Base-by-base conservation (phyloP, 2,329 filamentous ascomycete genomes). In the Fusarium anguioides region DNA sequence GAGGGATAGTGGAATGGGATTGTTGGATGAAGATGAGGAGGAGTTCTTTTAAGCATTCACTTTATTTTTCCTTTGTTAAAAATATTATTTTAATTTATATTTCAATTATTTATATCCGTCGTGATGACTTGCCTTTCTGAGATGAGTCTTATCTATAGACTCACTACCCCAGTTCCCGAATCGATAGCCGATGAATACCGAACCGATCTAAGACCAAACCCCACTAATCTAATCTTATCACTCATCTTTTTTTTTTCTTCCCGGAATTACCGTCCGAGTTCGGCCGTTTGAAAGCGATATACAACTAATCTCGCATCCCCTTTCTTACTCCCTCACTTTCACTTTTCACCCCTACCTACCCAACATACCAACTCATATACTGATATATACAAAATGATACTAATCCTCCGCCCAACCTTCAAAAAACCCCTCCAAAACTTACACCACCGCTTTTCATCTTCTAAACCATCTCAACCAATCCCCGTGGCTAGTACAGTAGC, bases 1-100 rank as follows among this genome's bases (percentile, higher is more conserved):
- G 57, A 81, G 83, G 64, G 86, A 88, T 72, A 87, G 84, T 52
- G 86, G 86, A 0, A 70, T 88, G 47, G 85, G 84, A 0, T 77
- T 88, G 23, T 65, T 87, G 72, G 84, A 86, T 26, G 85, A 87
- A 70, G 84, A 86, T 33, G 82, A 83, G 52, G 74, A 78, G 18
- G 77, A 79, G 29, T 69, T 76, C 36, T 77, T 69, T 60, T 63
- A 17, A 59, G 18, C 14, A 4, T 26, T 73, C 55, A 36, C 56
- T 70, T 44, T 47, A 41, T 47, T 42, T 57, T 48, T 46, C 18
- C 39, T 62, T 63, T 67, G 64, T 85, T 39, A 47, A 36, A 42
- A 21, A 54, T 48, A 51, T 27, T 33, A 26, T 41, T 39, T 45
- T 49, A 27, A 27, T 44, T 40, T 18, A 54, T 17, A 17, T 23